phyloP scores from a whole-genome alignment of 257 asterid species.

The Solanum ossicruentum region DNA sequence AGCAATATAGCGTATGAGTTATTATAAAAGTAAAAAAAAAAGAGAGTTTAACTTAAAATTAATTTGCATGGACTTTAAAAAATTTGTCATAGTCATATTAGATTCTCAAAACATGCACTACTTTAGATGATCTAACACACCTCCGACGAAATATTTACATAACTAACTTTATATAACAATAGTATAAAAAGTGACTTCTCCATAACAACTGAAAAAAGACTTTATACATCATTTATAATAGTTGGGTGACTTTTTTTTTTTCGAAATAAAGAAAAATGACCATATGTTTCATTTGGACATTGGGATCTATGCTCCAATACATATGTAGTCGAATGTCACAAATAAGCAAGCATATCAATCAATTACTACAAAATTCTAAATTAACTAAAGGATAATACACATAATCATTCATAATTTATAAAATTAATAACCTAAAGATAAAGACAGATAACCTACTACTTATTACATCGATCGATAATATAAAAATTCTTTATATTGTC shows the following conservation, averaged over 20 bases:
- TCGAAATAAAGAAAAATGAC: background rate
- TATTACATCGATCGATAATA: rapidly evolving
- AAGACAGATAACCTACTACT: background rate
- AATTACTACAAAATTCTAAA: background rate
- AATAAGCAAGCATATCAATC: background rate
- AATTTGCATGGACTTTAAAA: background rate
- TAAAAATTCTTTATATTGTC: background rate
- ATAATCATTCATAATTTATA: background rate
- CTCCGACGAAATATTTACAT: no score
- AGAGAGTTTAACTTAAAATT: background rate
- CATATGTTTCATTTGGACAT: no score
- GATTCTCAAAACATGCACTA: background rate
- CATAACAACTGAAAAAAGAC: no score
- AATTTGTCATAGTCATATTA: background rate
- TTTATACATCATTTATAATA: background rate
- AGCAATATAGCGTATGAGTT: background rate
- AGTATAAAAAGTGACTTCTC: no score
- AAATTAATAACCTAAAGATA: background rate
- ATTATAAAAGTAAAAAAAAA: background rate
- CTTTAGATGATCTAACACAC: background rate
- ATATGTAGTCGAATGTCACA: background rate
- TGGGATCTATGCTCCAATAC: background rate
- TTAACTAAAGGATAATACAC: background rate
- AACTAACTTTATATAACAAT: no score
- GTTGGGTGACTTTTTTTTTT: background rate